Conservation (phyloP, 1,284 basidiomycete species). For the Porodaedalea pini region DNA sequence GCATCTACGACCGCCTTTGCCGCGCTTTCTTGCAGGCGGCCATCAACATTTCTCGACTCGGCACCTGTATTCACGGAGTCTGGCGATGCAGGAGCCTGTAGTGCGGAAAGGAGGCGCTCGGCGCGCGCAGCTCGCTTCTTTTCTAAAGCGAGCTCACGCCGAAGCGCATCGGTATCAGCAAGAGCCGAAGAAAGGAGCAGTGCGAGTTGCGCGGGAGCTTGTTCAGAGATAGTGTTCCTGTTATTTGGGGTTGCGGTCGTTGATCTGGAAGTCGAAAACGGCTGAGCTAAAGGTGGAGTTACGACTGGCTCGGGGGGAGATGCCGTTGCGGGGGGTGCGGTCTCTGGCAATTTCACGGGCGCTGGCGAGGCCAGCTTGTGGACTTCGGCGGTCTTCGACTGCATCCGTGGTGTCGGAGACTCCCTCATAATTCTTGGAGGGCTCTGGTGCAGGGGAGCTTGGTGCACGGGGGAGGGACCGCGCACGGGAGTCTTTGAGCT, state of each 20-base stretch:
- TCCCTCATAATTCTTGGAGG: background rate
- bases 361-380: background rate
- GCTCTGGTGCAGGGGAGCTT: background rate
- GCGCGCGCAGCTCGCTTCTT: slow-evolving; percentile 48
- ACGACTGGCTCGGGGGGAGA: background rate
- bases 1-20: slow-evolving; percentile 40
- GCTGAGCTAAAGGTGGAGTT: slow-evolving; percentile 1
- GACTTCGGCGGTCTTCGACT: background rate
- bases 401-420: background rate
- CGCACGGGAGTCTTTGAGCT: background rate
- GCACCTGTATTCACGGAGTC: background rate
- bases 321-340: background rate
- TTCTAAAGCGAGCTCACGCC: slow-evolving; percentile 10
- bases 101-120: slow-evolving; percentile 44
- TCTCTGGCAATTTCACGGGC: background rate
- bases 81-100: slow-evolving; percentile 23
- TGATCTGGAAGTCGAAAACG: background rate
- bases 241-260: background rate
- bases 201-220: slow-evolving; percentile 18
- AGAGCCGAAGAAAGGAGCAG: slow-evolving; percentile 18
- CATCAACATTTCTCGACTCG: background rate
- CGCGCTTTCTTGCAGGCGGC: slow-evolving; percentile 23
- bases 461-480: background rate
- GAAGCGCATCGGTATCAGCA: slow-evolving; percentile 15
- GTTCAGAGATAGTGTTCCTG: background rate